phyloP scores from a whole-genome alignment of 73 alveolate species.

The Stentor coeruleus region DNA sequence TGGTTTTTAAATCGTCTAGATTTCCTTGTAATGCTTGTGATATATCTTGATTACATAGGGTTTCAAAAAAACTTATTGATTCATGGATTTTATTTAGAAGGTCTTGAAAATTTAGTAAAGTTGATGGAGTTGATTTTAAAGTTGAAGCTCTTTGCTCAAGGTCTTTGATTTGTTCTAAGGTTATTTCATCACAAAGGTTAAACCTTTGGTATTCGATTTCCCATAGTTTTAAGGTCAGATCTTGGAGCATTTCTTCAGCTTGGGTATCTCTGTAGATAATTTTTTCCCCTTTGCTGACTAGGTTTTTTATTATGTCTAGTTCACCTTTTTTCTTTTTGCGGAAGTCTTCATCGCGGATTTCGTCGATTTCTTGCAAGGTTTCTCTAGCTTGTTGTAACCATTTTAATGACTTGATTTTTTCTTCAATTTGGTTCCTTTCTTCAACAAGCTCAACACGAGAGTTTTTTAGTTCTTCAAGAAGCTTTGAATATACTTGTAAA shows the following conservation, averaged over 20 bases:
- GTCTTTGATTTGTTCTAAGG: conserved; percentile 9
- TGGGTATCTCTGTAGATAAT: background rate
- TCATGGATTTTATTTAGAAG: background rate
- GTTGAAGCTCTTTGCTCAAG: background rate
- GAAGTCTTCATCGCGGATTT: background rate
- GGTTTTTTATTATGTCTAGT: background rate
- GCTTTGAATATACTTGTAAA: background rate
- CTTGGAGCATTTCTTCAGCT: conserved; percentile 19
- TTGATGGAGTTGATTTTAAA: background rate
- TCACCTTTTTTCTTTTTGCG: conserved; percentile 14
- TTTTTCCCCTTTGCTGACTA: background rate
- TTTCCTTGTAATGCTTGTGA: background rate
- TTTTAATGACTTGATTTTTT: background rate
- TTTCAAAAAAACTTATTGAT: background rate
- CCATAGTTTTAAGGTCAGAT: background rate
- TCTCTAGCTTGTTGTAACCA: background rate
- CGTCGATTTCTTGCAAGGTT: conserved; percentile 1
- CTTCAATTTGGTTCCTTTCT: background rate
- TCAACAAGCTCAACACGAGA: background rate
- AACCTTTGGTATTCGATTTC: conserved; percentile 13
- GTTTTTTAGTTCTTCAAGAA: conserved; percentile 10
- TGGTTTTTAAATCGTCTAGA: background rate
- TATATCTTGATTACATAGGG: background rate
- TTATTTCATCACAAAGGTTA: background rate
- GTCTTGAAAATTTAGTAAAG: background rate